A percentile compares a stretch with the other conserved stretches of the same genome.
These are phyloP conservation scores for Gleditsia sinensis DNA, from an alignment of 306 rosid genomes.

Conservation along the genomic window DNA sequence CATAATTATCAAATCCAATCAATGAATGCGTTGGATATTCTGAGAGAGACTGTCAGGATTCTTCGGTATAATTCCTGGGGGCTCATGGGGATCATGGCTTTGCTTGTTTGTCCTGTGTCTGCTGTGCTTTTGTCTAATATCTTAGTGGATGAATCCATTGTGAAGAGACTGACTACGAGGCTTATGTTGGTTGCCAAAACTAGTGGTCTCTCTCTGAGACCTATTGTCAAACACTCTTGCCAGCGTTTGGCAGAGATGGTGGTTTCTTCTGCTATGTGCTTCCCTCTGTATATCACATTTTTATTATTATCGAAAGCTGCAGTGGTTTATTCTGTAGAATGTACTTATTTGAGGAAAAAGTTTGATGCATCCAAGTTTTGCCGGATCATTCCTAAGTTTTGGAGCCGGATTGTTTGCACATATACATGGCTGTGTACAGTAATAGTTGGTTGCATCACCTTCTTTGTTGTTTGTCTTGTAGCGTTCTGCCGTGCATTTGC, in stretches of 20 bases:
- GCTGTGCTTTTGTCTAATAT: constrained; percentile 74
- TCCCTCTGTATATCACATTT: constrained; percentile 72
- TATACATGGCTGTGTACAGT: constrained; percentile 67
- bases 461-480: constrained; percentile 68
- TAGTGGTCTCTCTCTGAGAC: constrained; percentile 84
- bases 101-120: constrained; percentile 84
- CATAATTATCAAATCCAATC: constrained; percentile 44
- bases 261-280: constrained; percentile 60
- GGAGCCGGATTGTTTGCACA: constrained; percentile 74
- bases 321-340: constrained; percentile 75
- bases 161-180: constrained; percentile 59
- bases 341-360: constrained; percentile 66
- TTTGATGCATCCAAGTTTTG: constrained; percentile 65
- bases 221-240: constrained; percentile 74
- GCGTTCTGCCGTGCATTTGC: constrained; percentile 66
- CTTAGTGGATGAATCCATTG: constrained; percentile 61
- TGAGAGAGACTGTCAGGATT: constrained; percentile 82
- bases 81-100: constrained; percentile 61
- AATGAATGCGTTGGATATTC: constrained; percentile 89
- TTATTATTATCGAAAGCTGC: constrained; percentile 76
- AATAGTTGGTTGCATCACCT: constrained; percentile 62
- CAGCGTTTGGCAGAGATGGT: constrained; percentile 67
- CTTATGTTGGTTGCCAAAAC: constrained; percentile 72
- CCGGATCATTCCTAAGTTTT: constrained; percentile 53
- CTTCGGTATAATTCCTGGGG: constrained; percentile 80